These are phyloP conservation scores for Phytophthora syringae DNA, from an alignment of 352 stramenopile genomes.

Conservation along the genomic window DNA sequence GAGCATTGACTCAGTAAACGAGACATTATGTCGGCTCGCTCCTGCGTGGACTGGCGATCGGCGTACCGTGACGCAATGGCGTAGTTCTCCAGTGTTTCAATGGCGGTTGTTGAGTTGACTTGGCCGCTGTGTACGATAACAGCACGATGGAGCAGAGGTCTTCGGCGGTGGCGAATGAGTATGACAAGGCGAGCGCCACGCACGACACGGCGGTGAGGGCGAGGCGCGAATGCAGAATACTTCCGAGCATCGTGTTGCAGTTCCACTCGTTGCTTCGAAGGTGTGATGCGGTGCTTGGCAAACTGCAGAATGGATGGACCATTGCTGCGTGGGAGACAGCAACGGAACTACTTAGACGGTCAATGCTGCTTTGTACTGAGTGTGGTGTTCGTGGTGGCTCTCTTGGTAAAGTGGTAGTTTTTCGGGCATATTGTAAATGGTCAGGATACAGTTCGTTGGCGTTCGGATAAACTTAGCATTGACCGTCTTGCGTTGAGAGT, in stretches of 20 bases:
- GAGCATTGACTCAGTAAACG: conserved; percentile 39
- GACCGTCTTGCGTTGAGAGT: neutral
- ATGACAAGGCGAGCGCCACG: conserved; percentile 21
- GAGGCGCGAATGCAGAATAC: conserved; percentile 17
- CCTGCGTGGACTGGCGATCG: conserved; percentile 38
- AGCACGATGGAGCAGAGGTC: conserved; percentile 39
- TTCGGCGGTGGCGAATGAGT: conserved; percentile 21
- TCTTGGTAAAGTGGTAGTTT: conserved; percentile 11
- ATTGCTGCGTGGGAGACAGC: conserved; percentile 5
- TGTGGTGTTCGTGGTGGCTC: conserved; percentile 20
- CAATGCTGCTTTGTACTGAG: neutral
- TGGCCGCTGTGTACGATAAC: conserved; percentile 35
- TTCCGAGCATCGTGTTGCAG: conserved; percentile 19
- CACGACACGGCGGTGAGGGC: conserved; percentile 19
- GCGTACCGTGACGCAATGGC: conserved; percentile 60
- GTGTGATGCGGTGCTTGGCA: conserved; percentile 15
- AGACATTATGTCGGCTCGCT: conserved; percentile 27
- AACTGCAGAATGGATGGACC: conserved; percentile 29
- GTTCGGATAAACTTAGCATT: conserved; percentile 7
- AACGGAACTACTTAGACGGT: too few relatives aligned
- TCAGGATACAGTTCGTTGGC: conserved; percentile 14
- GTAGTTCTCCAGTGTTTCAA: conserved; percentile 44
- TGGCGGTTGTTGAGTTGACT: conserved; percentile 39
- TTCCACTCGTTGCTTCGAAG: conserved; percentile 7
- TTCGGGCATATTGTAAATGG: conserved; percentile 20